Conservation (phyloP, 495 filamentous ascomycete species). For the Neurospora pannonica region DNA sequence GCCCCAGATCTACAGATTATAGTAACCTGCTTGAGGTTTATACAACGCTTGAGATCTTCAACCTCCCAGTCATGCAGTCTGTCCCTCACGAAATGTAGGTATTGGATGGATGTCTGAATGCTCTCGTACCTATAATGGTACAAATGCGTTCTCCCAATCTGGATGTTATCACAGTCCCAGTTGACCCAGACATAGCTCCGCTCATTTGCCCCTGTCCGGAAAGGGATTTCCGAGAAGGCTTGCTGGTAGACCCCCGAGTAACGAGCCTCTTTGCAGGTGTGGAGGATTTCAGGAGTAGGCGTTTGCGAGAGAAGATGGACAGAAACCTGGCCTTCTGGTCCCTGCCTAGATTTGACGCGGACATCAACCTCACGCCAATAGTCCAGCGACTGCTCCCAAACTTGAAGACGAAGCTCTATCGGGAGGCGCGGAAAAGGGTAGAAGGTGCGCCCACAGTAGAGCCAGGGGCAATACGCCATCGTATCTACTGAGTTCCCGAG, state of each 20-base stretch:
- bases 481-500: background rate
- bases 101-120: background rate
- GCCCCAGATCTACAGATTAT: background rate
- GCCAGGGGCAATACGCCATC: background rate
- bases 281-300: background rate
- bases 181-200: background rate
- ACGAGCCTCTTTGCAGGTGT: background rate
- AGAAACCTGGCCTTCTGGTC: rapidly evolving
- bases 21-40: background rate
- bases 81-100: background rate
- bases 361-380: background rate
- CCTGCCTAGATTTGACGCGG: background rate
- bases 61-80: background rate
- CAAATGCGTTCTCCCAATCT: background rate
- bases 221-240: background rate
- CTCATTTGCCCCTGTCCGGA: background rate
- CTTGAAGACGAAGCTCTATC: background rate
- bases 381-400: background rate
- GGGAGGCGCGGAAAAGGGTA: background rate
- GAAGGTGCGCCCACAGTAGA: background rate
- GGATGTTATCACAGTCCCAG: background rate
- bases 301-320: background rate
- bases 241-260: background rate
- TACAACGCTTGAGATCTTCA: background rate
- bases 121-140: too few relatives aligned